Evolutionary conservation across 345 rosid genomes (phyloP).

Genomic region (Linum trigynum): DNA sequence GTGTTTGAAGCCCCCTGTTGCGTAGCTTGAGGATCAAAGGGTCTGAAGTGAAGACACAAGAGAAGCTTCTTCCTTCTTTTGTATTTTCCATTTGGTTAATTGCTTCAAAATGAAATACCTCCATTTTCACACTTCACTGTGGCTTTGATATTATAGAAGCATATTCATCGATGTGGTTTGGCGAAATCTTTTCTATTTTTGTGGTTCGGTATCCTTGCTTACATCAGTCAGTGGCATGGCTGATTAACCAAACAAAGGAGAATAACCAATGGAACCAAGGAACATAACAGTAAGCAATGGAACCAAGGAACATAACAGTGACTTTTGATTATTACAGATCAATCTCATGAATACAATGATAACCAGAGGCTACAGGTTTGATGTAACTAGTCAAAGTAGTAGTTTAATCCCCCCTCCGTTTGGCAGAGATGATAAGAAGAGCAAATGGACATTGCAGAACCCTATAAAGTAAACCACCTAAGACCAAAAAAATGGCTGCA

Average conservation of each 20-base stretch:
- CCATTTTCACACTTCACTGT: no score
- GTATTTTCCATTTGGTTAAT: no score
- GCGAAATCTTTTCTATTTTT: no score
- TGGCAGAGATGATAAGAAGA: neutral
- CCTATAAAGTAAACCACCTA: neutral
- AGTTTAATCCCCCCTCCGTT: neutral
- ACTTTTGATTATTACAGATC: neutral
- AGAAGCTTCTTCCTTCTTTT: no score
- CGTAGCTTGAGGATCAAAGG: conserved; percentile 3
- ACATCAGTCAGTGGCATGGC: no score
- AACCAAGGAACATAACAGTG: neutral
- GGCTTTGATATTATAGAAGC: no score
- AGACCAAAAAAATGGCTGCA: neutral
- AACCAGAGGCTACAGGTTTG: no score
- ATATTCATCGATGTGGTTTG: no score
- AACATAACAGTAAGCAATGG: no score
- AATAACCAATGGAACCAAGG: neutral
- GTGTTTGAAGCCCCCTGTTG: neutral
- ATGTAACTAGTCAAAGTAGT: neutral
- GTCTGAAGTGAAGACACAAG: neutral
- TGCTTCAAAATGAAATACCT: no score
- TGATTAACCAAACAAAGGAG: neutral
- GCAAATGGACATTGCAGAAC: neutral
- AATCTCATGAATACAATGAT: no score
- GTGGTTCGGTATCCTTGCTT: no score